Evolutionary conservation across 208 protist genomes (phyloP), one percentile per base, ranked within the genome.

Genomic region (Lotmaria passim): DNA sequence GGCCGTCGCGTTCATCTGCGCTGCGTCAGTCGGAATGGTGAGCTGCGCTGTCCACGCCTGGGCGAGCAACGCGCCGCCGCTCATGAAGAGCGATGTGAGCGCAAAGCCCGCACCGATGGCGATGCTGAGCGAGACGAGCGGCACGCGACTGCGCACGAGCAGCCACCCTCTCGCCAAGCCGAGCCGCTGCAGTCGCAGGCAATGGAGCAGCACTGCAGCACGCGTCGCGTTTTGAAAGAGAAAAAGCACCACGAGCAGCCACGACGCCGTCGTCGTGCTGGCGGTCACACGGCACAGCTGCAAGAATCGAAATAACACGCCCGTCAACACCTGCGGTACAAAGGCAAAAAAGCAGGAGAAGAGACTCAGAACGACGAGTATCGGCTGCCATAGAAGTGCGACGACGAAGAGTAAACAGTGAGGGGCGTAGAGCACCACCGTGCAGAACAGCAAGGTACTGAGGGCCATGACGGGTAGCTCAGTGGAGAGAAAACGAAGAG

Each of bases 21-120:
- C 75, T 47, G 31, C 39, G 43, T 24, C 36, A 30, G 31, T 15
- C 1, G 33, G 39, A 24, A 43, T 28, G 1, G 31, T 26, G 38
- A 66, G 28, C 10, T 38, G 33, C 11, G 52, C 56, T 17, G 53
- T 61, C 52, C 66, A 75, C 12, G 60, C 81, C 8, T 79, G 78
- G 15, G 86, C 81, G 4, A 93, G 50, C 17, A 85, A 51, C 0
- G 62, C 67, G 1, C 83, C 85, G 8, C 72, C 73, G 41, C 81
- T 68, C 1, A 81, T 61, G 21, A 84, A 23, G n/a, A 76, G 47
- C n/a, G 83, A 79, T 1, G 77, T 65, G 21, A 66, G 38, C 1
- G 75, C 85, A 51, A 86, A 87, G 28, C 88, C 88, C 15, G 77
- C 60, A 8, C 88, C 88, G 6, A 87, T 62, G 30, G 88, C 79